Conservation (phyloP, 495 filamentous ascomycete genomes). For the Neohortaea acidophila region DNA sequence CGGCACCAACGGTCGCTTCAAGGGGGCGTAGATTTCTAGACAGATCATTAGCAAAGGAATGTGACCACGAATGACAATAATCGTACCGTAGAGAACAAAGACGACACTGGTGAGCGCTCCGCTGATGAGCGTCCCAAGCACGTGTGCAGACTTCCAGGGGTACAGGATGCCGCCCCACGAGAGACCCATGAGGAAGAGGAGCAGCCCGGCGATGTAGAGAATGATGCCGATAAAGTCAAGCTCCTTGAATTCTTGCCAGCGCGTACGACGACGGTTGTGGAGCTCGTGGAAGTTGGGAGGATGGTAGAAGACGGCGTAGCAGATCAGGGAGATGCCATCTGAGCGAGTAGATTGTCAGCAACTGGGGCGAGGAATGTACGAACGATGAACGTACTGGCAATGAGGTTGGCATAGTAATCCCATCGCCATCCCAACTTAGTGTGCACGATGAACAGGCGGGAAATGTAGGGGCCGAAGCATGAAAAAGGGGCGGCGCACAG, state of each 20-base stretch:
- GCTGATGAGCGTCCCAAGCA: slow-evolving; percentile 9
- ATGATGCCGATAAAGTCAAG: slow-evolving; percentile 14
- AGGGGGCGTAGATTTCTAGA: too few relatives aligned
- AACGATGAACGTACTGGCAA: not conserved
- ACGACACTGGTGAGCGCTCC: too few relatives aligned
- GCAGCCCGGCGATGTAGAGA: slow-evolving; percentile 8
- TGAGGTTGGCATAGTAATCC: slow-evolving; percentile 6
- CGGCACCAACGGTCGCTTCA: too few relatives aligned
- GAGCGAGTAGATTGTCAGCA: not conserved
- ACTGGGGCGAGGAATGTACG: not conserved
- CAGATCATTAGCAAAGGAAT: too few relatives aligned
- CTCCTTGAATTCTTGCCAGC: slow-evolving; percentile 13
- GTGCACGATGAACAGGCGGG: slow-evolving; percentile 3
- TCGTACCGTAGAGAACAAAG: too few relatives aligned
- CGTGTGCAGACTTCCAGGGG: slow-evolving; percentile 8
- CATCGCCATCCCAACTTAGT: not conserved
- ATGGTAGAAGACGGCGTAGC: slow-evolving; percentile 15
- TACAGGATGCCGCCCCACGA: slow-evolving; percentile 9
- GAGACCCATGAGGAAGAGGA: slow-evolving; percentile 13
- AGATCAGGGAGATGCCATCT: slow-evolving; percentile 4
- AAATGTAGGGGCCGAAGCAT: slow-evolving; percentile 10
- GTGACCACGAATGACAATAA: too few relatives aligned
- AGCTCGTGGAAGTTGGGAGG: slow-evolving; percentile 18
- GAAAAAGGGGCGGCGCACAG: not conserved
- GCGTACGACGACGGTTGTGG: slow-evolving; percentile 7